Percentiles rank a stretch among this genome's conserved stretches.
Evolutionary conservation across 2,329 filamentous ascomycete genomes (phyloP).

Genomic region (Dendrostoma leiphaemia): DNA sequence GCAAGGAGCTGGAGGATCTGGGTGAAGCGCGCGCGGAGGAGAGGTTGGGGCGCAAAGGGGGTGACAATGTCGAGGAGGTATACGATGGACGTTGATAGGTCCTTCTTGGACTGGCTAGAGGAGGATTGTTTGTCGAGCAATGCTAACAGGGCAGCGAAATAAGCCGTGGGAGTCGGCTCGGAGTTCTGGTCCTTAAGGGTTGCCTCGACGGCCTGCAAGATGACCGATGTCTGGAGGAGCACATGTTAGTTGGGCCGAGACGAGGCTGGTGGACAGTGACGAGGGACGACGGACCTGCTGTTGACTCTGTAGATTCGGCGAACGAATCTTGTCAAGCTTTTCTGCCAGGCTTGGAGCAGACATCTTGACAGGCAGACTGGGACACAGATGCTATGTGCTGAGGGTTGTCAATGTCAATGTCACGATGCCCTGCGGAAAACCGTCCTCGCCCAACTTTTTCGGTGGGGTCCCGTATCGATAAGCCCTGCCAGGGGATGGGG

Average conservation of each 20-base stretch:
- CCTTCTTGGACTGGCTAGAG: slow-evolving; percentile 70
- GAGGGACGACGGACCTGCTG: slow-evolving; percentile 65
- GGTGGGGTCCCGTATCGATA: slow-evolving; percentile 19
- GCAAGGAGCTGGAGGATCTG: slow-evolving; percentile 87
- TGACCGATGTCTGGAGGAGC: slow-evolving; percentile 67
- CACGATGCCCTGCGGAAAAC: background rate
- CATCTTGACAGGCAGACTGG: slow-evolving; percentile 34
- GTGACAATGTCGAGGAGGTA: slow-evolving; percentile 95
- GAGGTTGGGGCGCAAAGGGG: slow-evolving; percentile 76
- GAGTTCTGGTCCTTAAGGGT: slow-evolving; percentile 87
- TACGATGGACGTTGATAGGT: slow-evolving; percentile 80
- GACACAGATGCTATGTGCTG: background rate
- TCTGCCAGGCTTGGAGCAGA: slow-evolving; percentile 65
- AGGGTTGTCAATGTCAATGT: background rate
- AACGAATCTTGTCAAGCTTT: slow-evolving; percentile 96
- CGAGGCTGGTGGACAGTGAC: slow-evolving; percentile 18
- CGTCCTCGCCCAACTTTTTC: slow-evolving; percentile 12
- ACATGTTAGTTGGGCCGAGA: slow-evolving; percentile 22
- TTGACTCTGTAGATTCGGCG: slow-evolving; percentile 92
- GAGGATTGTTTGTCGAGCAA: slow-evolving; percentile 76
- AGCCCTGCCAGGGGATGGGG: background rate
- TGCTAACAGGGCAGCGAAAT: slow-evolving; percentile 92
- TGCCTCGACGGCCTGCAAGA: slow-evolving; percentile 88
- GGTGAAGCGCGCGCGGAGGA: slow-evolving; percentile 92
- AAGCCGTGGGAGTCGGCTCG: slow-evolving; percentile 80